Base-by-base conservation (phyloP, 2,329 filamentous ascomycete species). In the Monosporascus sp. region DNA sequence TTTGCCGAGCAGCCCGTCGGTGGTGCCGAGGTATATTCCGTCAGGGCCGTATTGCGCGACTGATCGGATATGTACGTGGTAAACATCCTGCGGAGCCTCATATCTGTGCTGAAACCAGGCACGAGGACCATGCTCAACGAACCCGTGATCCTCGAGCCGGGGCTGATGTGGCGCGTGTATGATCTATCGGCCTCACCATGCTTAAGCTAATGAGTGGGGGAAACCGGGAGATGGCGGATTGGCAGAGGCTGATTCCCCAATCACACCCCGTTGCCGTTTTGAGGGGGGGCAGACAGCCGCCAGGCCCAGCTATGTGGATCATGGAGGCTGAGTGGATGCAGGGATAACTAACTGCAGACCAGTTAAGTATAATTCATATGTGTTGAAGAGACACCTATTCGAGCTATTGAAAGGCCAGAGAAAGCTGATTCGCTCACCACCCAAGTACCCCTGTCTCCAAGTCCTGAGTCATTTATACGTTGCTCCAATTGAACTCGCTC, bases 41-140 rank as follows among this genome's bases (percentile, higher is more conserved):
- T 77, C 51, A 70, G 74, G 18, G 65, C 67, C 54, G 72, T 76
- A 38, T 61, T 79, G 17, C 76, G 78, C 56, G 72, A 77, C 61
- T 78, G 73, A 73, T 68, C 74, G 0, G 71, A 78, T 38, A 65
- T 65, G 25, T 64, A 72, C 45, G 58, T 57, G 1, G 54, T 66
- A 18, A 57, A 57, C 9, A 73, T 75, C 17, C 58, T 69, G 14
- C 66, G 61, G 25, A 65, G 62, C 3, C 59, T 76, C 15, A 58
- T 72, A 0, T 70, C 73, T 1, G 67, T 72, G 35, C 53, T 77
- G 56, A 68, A 73, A 55, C 60, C 68, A 6, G 65, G 75, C 31
- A 62, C 70, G n/a, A 57, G 66, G 37, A 62, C 79, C 11, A 27
- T 62, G n/a, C 18, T 59, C 22, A 58, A 52, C 27, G 57, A 60